Base-by-base conservation (phyloP, 257 asterid genomes). In the Scutellaria baicalensis region DNA sequence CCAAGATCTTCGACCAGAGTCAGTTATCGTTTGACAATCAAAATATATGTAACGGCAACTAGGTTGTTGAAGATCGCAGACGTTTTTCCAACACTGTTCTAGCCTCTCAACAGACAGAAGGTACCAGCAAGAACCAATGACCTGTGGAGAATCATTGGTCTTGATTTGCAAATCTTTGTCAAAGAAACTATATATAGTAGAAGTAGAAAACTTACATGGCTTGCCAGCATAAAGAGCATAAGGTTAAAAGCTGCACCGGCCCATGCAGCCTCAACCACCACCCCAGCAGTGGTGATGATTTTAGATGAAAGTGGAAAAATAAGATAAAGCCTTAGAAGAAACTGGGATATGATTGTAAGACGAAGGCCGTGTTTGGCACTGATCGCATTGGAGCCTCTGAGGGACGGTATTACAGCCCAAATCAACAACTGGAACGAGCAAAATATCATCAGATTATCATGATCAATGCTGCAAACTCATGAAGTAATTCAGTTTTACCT, bases 181-280 rank as follows among this genome's bases (percentile, higher is more conserved):
- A 27, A 27, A 27, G 33, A 27, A 27, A 27, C 2, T 27, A 27
- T 27, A 27, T 3, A 23, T 23, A 23, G 0, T 27, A 17, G 1
- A 40, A 49, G n/a, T 10, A 12, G 44, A 6, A 36, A 57, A 78
- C 89, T 84, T 63, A 84, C 96, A 73, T 89, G 96, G 47, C 96
- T 89, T 54, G 93, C 96, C 45, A 89, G 81, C 93, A 89, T 80
- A 50, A 79, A 88, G 51, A 88, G 88, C 72, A 82, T 14, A 10
- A 89, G 88, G 77, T 89, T 89, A 49, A 80, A 86, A 23, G 86
- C 93, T 11, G 96, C 96, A 18, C 96, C 93, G 13, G 88, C 91
- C 96, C 96, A 89, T 0, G 91, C 88, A 52, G 89, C 88, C 77
- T 88, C 93, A 9, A 85, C 86, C 69, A 86, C 81, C 6, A 86